phyloP scores from a whole-genome alignment of 2,329 filamentous ascomycete species.

The Colletotrichum lini region DNA sequence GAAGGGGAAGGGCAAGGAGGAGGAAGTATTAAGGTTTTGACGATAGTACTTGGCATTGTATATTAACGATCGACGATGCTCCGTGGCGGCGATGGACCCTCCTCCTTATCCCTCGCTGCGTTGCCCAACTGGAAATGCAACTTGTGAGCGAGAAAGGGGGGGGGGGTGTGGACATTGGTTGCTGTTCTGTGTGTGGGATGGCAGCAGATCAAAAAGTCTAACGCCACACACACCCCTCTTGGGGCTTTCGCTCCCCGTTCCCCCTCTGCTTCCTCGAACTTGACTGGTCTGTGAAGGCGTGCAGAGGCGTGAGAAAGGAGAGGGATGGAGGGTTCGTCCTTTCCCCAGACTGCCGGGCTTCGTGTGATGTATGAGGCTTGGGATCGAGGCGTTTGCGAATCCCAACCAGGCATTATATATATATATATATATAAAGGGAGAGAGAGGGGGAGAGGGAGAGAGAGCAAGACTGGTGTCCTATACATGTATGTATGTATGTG shows the following conservation, averaged over 20 bases:
- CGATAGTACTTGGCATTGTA: neutral
- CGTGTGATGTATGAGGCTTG: slow-evolving; percentile 15
- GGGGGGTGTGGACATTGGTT: neutral
- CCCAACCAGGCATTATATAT: neutral
- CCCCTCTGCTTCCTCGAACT: neutral
- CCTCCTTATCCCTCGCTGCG: neutral
- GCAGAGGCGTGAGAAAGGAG: neutral
- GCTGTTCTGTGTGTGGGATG: neutral
- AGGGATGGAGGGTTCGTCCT: neutral
- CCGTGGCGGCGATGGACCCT: slow-evolving; percentile 8
- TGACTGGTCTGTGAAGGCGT: neutral
- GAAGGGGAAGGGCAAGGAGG: neutral
- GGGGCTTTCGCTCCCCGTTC: neutral
- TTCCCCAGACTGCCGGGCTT: neutral
- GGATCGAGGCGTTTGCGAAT: slow-evolving; percentile 8
- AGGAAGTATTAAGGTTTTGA: slow-evolving; percentile 20
- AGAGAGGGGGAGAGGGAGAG: too few species aligned
- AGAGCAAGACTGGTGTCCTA: too few species aligned
- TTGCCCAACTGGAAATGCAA: neutral
- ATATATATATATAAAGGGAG: too few species aligned
- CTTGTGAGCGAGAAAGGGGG: too few species aligned
- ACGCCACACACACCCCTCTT: slow-evolving; percentile 10
- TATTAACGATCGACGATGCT: slow-evolving; percentile 13
- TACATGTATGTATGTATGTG: neutral
- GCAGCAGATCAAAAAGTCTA: neutral